phyloP scores from a whole-genome alignment of 257 asterid genomes.

The Capsicum pubescens region DNA sequence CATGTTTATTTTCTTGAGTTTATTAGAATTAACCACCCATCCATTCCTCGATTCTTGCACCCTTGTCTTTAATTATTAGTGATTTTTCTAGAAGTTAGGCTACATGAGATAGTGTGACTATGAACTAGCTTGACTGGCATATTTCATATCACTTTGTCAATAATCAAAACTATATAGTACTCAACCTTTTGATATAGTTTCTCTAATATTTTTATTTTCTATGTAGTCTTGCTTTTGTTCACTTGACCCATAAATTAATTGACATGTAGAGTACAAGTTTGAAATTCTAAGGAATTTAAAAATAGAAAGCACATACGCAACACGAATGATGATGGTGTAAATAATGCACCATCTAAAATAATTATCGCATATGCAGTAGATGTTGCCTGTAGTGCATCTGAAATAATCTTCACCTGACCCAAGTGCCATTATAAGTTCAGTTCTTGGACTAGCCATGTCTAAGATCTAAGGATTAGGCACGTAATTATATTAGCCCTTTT shows the following conservation, averaged over 20 bases:
- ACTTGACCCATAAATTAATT: neutral
- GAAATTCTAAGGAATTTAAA: slow-evolving; percentile 90
- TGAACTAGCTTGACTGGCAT: too few relatives aligned
- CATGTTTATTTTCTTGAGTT: too few relatives aligned
- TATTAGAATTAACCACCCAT: too few relatives aligned
- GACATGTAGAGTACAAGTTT: slow-evolving; percentile 75
- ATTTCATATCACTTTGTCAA: too few relatives aligned
- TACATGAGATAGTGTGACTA: too few relatives aligned
- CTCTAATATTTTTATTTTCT: neutral
- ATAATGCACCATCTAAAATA: slow-evolving; percentile 98
- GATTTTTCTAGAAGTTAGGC: too few relatives aligned
- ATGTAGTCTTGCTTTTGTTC: neutral
- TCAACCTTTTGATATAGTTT: neutral
- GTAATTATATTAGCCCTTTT: neutral
- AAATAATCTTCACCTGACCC: slow-evolving; percentile 90
- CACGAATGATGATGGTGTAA: slow-evolving; percentile 98
- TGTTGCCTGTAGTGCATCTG: slow-evolving; percentile 98
- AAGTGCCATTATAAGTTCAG: slow-evolving; percentile 92
- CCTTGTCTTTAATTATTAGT: too few relatives aligned
- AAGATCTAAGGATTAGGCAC: slow-evolving; percentile 36
- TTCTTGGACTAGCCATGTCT: slow-evolving; percentile 81
- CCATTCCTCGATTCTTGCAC: too few relatives aligned
- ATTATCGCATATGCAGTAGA: slow-evolving; percentile 96
- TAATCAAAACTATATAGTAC: too few relatives aligned
- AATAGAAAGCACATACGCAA: slow-evolving; percentile 93